Evolutionary conservation across 1,139 yeast species (phyloP).

Genomic region (Groenewaldozyma sp.): DNA sequence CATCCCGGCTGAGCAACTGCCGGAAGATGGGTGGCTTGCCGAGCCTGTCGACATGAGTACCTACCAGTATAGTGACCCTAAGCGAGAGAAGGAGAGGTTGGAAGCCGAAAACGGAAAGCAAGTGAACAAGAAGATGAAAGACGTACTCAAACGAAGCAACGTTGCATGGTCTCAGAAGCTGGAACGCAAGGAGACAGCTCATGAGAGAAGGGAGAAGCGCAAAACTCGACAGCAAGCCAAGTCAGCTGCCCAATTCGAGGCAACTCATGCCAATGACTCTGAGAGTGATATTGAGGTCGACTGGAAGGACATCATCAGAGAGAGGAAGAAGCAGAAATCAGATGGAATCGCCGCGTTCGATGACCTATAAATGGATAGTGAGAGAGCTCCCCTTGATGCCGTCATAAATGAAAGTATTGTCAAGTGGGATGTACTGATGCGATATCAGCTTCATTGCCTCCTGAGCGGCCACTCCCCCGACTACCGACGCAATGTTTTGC

Average conservation of each 20-base stretch:
- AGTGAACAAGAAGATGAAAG: conserved; percentile 35
- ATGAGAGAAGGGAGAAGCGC: conserved; percentile 52
- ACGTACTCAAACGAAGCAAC: conserved; percentile 45
- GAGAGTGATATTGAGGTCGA: conserved; percentile 57
- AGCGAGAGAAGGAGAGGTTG: conserved; percentile 54
- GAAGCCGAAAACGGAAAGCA: conserved; percentile 37
- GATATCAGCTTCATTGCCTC: conserved; percentile 48
- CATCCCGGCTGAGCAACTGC: conserved; percentile 35
- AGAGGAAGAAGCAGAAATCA: conserved; percentile 45
- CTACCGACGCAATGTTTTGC: conserved; percentile 42
- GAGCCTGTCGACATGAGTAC: conserved; percentile 49
- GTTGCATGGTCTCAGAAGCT: conserved; percentile 74
- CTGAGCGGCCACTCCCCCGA: conserved; percentile 76
- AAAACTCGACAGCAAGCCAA: conserved; percentile 51
- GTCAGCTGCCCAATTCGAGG: conserved; percentile 31
- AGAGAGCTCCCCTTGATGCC: conserved; percentile 49
- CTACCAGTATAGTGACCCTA: conserved; percentile 54
- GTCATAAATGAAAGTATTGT: conserved; percentile 58
- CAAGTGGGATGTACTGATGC: conserved; percentile 64
- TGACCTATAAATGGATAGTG: conserved; percentile 54
- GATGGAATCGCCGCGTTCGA: conserved; percentile 54
- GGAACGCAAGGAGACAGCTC: conserved; percentile 54
- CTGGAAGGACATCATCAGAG: conserved; percentile 79
- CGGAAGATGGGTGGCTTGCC: conserved; percentile 61
- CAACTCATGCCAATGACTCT: conserved; percentile 32